A percentile compares a stretch with the other conserved stretches of the same genome.
These are phyloP conservation scores for Erysimum cheiranthoides DNA, from an alignment of 345 rosid species.

Conservation along the genomic window DNA sequence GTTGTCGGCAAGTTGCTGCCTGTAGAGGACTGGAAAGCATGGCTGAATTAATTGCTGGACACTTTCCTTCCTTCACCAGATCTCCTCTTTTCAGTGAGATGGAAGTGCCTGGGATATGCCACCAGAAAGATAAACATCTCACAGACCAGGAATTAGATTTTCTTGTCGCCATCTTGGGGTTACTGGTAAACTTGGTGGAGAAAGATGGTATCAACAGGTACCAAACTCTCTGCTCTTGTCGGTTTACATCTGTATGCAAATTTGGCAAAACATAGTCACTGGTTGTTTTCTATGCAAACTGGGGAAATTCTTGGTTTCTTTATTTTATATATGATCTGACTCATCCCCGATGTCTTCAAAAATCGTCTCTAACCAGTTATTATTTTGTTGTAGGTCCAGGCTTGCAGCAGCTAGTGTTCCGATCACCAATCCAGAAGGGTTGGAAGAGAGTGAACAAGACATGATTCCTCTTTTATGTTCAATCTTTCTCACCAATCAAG, in stretches of 20 bases:
- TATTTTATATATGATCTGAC: neutral
- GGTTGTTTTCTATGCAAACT: neutral
- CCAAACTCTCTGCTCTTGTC: conserved; percentile 3
- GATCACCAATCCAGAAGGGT: conserved; percentile 58
- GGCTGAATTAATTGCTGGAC: conserved; percentile 72
- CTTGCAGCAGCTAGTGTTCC: conserved; percentile 76
- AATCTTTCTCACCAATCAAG: conserved; percentile 81
- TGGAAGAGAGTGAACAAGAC: conserved; percentile 54
- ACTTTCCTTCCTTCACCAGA: conserved; percentile 73
- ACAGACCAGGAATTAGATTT: conserved; percentile 92
- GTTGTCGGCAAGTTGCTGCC: conserved; percentile 85
- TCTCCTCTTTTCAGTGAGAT: conserved; percentile 47
- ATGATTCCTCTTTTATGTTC: conserved; percentile 85
- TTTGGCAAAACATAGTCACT: conserved; percentile 2
- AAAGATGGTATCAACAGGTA: conserved; percentile 91
- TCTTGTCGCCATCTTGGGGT: conserved; percentile 93
- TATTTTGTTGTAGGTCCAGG: conserved; percentile 57
- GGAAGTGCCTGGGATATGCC: conserved; percentile 45
- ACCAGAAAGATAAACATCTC: conserved; percentile 58
- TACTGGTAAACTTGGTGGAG: conserved; percentile 94
- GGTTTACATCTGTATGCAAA: neutral
- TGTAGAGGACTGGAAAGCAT: conserved; percentile 85
- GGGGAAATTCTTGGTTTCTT: neutral
- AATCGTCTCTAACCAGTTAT: neutral
- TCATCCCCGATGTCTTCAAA: neutral